A percentile compares a stretch with the other conserved stretches of the same genome.
These are phyloP conservation scores for Rhazya stricta DNA, from an alignment of 257 asterid species.

Conservation along the genomic window DNA sequence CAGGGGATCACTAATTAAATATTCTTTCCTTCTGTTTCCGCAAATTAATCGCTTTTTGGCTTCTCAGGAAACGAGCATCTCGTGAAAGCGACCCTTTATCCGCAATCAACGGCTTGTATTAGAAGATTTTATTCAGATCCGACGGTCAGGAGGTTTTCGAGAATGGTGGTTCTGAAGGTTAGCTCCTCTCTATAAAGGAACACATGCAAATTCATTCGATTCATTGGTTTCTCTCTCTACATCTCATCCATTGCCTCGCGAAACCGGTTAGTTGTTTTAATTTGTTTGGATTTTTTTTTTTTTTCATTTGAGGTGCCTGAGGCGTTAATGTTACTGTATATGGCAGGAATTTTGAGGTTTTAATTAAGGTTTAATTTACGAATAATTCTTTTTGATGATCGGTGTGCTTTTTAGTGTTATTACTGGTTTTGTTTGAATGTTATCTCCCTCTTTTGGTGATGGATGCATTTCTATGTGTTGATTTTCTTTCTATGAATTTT, in stretches of 20 bases:
- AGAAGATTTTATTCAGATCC: not conserved
- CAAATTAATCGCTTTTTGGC: not conserved
- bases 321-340: not conserved
- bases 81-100: conserved; percentile 31
- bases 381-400: not conserved
- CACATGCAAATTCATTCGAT: not conserved
- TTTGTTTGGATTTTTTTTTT: not conserved
- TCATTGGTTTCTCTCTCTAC: conserved; percentile 8
- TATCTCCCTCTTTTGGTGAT: not conserved
- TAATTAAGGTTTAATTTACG: not conserved
- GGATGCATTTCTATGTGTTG: not conserved
- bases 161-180: conserved; percentile 16
- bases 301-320: not conserved
- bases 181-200: conserved; percentile 11
- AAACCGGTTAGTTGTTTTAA: conserved; percentile 17
- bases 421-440: not conserved
- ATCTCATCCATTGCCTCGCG: conserved; percentile 8
- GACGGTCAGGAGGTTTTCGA: conserved; percentile 5
- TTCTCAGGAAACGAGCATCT: conserved; percentile 27
- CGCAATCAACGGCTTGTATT: conserved; percentile 17
- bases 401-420: not conserved
- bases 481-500: not conserved
- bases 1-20: conserved; percentile 9
- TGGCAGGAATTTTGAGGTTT: not conserved
- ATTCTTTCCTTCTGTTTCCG: conserved; percentile 24